Percentiles rank a stretch among this genome's conserved stretches.
Conservation (phyloP, 2,329 filamentous ascomycete species). For the Neodidymelliopsis sp. region DNA sequence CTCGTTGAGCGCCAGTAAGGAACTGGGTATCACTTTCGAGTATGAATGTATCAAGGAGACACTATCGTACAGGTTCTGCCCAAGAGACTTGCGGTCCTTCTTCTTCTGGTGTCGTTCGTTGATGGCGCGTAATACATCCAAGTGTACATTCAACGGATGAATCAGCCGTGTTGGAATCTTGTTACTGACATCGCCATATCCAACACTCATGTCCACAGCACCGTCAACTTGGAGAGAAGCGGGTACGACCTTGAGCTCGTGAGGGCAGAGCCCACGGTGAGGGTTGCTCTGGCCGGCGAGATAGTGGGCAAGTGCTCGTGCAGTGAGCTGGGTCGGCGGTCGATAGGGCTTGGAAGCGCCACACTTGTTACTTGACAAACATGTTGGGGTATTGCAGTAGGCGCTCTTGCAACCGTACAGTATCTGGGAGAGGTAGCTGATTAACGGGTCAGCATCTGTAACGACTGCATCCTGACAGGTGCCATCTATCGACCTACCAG, state of each 20-base stretch:
- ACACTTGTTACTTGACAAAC: conserved; percentile 78
- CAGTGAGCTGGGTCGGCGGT: conserved; percentile 81
- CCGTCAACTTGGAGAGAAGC: conserved; percentile 33
- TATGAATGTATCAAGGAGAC: conserved; percentile 45
- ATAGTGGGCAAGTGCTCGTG: conserved; percentile 79
- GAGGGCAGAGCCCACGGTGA: conserved; percentile 71
- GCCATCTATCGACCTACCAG: conserved; percentile 25
- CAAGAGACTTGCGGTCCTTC: conserved; percentile 68
- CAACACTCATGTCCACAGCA: conserved; percentile 3
- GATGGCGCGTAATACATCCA: conserved; percentile 26
- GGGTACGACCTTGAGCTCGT: conserved; percentile 49
- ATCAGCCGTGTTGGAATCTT: background rate
- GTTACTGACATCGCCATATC: background rate
- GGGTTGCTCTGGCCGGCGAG: conserved; percentile 82
- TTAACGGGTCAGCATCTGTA: conserved; percentile 1
- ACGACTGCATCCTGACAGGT: conserved; percentile 1
- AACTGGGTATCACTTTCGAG: conserved; percentile 41
- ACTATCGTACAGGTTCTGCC: conserved; percentile 63
- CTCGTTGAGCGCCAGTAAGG: conserved; percentile 32
- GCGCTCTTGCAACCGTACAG: conserved; percentile 77
- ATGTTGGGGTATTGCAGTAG: conserved; percentile 77
- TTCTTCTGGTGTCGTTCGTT: conserved; percentile 37
- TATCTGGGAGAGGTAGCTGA: conserved; percentile 83
- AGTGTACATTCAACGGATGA: background rate
- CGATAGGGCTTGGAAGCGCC: conserved; percentile 73